Evolutionary conservation across 768 basidiomycete species (phyloP).

Genomic region (Leccinum olivaceopallidum): DNA sequence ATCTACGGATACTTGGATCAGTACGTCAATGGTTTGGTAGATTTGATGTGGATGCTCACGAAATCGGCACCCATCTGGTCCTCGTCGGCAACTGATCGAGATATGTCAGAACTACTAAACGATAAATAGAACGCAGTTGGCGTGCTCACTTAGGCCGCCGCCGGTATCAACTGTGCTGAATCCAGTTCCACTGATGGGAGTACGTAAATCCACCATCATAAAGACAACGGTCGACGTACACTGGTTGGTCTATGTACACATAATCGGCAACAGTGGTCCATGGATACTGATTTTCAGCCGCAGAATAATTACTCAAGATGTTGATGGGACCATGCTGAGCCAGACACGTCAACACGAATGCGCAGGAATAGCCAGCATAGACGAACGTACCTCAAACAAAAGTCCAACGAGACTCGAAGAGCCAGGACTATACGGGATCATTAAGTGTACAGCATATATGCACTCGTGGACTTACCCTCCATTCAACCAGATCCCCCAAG

Average conservation of each 20-base stretch:
- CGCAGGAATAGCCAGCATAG: not conserved
- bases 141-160: slow-evolving; percentile 48
- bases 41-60: slow-evolving; percentile 28
- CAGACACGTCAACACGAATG: not conserved
- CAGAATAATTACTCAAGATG: slow-evolving; percentile 49
- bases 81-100: slow-evolving; percentile 51
- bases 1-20: no score
- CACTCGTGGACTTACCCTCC: slow-evolving; percentile 49
- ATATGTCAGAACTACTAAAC: not conserved
- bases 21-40: no score
- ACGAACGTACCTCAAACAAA: slow-evolving; percentile 53
- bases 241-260: slow-evolving; percentile 75
- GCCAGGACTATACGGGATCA: slow-evolving; percentile 47
- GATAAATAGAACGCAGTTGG: not conserved
- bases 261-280: slow-evolving; percentile 56
- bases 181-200: slow-evolving; percentile 51
- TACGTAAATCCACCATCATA: not conserved
- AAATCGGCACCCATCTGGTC: slow-evolving; percentile 58
- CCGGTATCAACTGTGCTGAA: slow-evolving; percentile 59
- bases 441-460: not conserved
- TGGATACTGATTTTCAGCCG: slow-evolving; percentile 49
- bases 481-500: slow-evolving; percentile 75
- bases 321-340: slow-evolving; percentile 66
- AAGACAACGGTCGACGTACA: slow-evolving; percentile 29
- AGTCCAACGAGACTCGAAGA: slow-evolving; percentile 65